phyloP scores from a whole-genome alignment of 208 protist genomes.

The Trypanosoma lewisi region DNA sequence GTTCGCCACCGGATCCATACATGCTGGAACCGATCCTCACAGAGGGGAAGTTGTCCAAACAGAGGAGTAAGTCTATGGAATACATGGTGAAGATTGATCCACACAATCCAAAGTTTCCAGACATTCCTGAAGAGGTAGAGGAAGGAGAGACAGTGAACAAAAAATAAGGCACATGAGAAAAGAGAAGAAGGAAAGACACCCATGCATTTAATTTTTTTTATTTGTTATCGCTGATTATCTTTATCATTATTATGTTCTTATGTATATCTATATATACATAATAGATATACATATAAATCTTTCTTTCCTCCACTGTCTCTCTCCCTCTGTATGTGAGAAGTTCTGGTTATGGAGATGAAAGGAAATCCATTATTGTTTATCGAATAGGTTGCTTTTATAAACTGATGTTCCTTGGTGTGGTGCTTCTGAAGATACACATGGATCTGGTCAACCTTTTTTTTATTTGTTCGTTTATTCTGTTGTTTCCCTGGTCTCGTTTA shows the following conservation, averaged over 20 bases:
- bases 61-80: constrained; percentile 55
- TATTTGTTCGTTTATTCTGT: too few relatives aligned
- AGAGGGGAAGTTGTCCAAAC: constrained; percentile 76
- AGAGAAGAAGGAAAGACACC: too few relatives aligned
- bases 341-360: too few relatives aligned
- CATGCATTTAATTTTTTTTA: neutral
- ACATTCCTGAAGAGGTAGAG: constrained; percentile 83
- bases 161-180: constrained; percentile 4
- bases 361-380: too few relatives aligned
- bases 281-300: too few relatives aligned
- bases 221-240: constrained; percentile 1
- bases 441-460: too few relatives aligned
- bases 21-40: constrained; percentile 80
- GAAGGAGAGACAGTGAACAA: constrained; percentile 17
- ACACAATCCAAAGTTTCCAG: constrained; percentile 82
- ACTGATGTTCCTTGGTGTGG: too few relatives aligned
- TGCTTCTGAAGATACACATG: too few relatives aligned
- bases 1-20: constrained; percentile 80
- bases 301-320: neutral
- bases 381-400: too few relatives aligned
- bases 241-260: neutral
- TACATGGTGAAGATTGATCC: constrained; percentile 57
- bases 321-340: too few relatives aligned
- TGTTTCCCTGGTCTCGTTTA: too few relatives aligned
- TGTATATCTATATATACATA: neutral